These are phyloP conservation scores for Pulveroboletus ravenelii DNA, from an alignment of 768 basidiomycete species.

Conservation along the genomic window DNA sequence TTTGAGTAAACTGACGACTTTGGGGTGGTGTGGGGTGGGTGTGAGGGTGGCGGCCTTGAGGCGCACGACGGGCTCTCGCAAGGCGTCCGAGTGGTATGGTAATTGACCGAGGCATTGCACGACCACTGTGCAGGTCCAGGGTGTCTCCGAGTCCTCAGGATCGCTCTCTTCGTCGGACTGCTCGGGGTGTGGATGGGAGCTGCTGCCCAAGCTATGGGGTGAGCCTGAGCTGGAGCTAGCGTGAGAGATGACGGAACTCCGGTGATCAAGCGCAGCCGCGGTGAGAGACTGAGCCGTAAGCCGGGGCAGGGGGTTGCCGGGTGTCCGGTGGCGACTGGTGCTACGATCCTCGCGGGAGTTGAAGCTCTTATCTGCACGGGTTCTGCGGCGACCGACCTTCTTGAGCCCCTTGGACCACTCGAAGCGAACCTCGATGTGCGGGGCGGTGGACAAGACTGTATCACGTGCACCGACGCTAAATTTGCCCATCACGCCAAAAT, in stretches of 20 bases:
- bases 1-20: slow-evolving; percentile 87
- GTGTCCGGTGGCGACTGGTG: slow-evolving; percentile 11
- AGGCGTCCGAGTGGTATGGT: slow-evolving; percentile 5
- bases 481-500: slow-evolving; percentile 39
- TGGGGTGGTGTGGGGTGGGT: slow-evolving; percentile 94
- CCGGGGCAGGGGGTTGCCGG: slow-evolving; percentile 5
- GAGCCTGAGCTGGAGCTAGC: slow-evolving; percentile 35
- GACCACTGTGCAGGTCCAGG: slow-evolving; percentile 87
- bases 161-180: slow-evolving; percentile 81
- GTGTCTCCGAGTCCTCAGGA: slow-evolving; percentile 94
- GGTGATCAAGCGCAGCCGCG: slow-evolving; percentile 17
- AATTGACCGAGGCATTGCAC: slow-evolving; percentile 41
- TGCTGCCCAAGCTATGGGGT: slow-evolving; percentile 22
- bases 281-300: slow-evolving; percentile 7
- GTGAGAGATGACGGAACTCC: slow-evolving; percentile 40
- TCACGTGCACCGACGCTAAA: slow-evolving; percentile 29
- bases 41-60: slow-evolving; percentile 80
- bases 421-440: slow-evolving; percentile 65
- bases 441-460: slow-evolving; percentile 13
- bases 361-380: slow-evolving; percentile 16
- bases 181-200: slow-evolving; percentile 19
- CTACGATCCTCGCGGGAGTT: slow-evolving; percentile 8
- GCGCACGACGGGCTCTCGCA: slow-evolving; percentile 20
- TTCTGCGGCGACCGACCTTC: slow-evolving; percentile 20
- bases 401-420: slow-evolving; percentile 61